Conservation (phyloP, 331 rosid genomes). For the Rosa hybrid region DNA sequence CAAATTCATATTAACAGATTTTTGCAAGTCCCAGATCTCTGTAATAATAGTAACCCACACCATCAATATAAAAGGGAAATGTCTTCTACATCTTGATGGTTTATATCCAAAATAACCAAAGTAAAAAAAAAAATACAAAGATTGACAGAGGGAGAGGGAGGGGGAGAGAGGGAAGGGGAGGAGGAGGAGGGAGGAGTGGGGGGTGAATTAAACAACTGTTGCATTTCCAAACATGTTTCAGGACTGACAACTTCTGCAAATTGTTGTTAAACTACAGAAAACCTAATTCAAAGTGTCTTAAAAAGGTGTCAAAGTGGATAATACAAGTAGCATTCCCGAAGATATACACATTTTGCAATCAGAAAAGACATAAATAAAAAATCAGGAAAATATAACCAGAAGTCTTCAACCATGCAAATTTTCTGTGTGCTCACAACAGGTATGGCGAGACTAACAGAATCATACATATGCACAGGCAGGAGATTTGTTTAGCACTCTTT, state of each 20-base stretch:
- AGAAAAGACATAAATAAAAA: neutral
- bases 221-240: neutral
- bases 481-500: too few species aligned
- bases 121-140: neutral
- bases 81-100: neutral
- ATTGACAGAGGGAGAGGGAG: neutral
- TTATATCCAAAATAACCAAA: neutral
- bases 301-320: constrained; percentile 8
- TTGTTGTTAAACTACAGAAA: neutral
- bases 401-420: neutral
- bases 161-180: too few species aligned
- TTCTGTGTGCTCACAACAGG: neutral
- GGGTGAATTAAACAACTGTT: neutral
- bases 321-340: neutral
- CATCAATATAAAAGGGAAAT: neutral
- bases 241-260: neutral
- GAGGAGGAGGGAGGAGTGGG: too few species aligned
- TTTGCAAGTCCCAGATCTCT: neutral
- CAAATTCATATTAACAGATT: neutral
- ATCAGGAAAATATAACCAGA: neutral
- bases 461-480: too few species aligned
- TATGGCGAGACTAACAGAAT: neutral
- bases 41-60: neutral
- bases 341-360: neutral
- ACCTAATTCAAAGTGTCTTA: neutral